phyloP scores from a whole-genome alignment of 2,329 filamentous ascomycete genomes.

The Plenodomus lindquistii region DNA sequence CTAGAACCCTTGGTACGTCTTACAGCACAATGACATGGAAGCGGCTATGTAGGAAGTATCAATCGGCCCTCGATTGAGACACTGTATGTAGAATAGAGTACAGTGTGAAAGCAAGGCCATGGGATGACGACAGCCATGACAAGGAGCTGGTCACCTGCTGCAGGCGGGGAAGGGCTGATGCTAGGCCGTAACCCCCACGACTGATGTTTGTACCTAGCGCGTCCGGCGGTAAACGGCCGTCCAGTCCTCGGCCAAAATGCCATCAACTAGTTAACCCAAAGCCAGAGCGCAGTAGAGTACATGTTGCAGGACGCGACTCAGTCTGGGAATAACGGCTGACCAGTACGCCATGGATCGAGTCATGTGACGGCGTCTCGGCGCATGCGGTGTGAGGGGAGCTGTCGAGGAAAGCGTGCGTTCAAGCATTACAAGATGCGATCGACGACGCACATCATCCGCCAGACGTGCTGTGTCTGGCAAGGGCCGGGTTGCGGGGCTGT shows the following conservation, averaged over 20 bases:
- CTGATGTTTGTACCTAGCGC: conserved; percentile 5
- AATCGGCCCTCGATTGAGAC: neutral
- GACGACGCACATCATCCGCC: conserved; percentile 13
- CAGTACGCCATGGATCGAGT: too few relatives aligned
- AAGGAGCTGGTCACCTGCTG: conserved; percentile 2
- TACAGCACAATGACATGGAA: too few relatives aligned
- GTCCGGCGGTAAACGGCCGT: conserved; percentile 16
- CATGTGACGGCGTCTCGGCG: too few relatives aligned
- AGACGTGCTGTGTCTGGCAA: conserved; percentile 3
- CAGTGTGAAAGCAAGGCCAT: too few relatives aligned
- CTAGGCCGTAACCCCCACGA: conserved; percentile 13
- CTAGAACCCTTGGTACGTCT: too few relatives aligned
- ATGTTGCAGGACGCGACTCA: conserved; percentile 4
- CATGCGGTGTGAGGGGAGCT: too few relatives aligned
- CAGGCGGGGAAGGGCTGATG: conserved; percentile 1
- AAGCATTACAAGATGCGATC: conserved; percentile 12
- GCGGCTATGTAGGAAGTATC: neutral
- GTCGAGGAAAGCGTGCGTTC: neutral
- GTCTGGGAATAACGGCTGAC: too few relatives aligned
- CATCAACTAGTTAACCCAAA: conserved; percentile 11
- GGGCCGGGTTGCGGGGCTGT: conserved; percentile 3
- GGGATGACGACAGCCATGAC: conserved; percentile 8
- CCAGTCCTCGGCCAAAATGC: conserved; percentile 15
- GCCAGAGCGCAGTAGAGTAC: conserved; percentile 4
- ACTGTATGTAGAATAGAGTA: neutral